Percentiles rank a stretch among this genome's conserved stretches.
Evolutionary conservation across 2,329 filamentous ascomycete genomes (phyloP).

Genomic region (Ustulina deusta): DNA sequence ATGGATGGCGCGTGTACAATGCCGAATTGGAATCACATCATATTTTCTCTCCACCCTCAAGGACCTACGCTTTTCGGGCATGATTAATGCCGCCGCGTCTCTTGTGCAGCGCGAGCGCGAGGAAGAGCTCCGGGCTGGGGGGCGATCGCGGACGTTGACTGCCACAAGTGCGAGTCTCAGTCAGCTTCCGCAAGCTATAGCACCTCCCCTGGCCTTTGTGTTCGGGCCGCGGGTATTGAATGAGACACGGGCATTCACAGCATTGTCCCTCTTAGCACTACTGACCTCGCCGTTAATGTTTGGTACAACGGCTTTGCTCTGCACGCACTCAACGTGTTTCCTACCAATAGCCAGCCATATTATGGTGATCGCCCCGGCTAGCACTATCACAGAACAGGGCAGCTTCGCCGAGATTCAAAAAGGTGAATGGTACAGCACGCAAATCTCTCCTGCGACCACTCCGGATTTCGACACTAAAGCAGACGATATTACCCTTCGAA

Average conservation of each 20-base stretch:
- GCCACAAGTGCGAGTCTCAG: neutral
- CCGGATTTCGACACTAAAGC: neutral
- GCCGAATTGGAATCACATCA: neutral
- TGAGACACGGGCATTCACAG: constrained; percentile 14
- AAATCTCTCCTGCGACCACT: neutral
- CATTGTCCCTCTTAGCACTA: constrained; percentile 14
- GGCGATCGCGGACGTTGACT: neutral
- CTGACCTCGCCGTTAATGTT: constrained; percentile 20
- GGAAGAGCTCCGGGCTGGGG: neutral
- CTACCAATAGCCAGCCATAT: neutral
- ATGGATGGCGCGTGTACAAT: neutral
- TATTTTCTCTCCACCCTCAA: neutral
- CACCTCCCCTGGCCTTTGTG: constrained; percentile 11
- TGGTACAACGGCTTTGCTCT: constrained; percentile 51
- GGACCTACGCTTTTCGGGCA: neutral
- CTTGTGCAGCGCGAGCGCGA: neutral
- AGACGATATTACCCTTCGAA: neutral
- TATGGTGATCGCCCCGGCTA: neutral
- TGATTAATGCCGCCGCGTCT: neutral
- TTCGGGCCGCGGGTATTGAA: constrained; percentile 20
- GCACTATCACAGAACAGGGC: neutral
- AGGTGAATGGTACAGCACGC: neutral
- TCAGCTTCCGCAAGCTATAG: constrained; percentile 8
- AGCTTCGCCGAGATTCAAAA: neutral
- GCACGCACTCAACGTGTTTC: constrained; percentile 54